phyloP scores from a whole-genome alignment of 2,329 filamentous ascomycete genomes.

The Monilinia aucupariae region DNA sequence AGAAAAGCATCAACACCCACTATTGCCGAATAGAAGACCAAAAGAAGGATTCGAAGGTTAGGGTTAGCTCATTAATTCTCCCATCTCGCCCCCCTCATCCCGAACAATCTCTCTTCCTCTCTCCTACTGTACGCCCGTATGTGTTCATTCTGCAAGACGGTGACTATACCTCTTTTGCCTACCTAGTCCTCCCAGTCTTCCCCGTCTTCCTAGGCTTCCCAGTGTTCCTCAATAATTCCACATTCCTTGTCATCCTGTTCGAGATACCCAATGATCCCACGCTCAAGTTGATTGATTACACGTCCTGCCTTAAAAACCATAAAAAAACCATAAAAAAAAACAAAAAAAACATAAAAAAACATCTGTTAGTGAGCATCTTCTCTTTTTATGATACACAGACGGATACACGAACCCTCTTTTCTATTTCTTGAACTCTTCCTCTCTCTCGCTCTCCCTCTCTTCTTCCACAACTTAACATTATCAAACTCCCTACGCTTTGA shows the following conservation, averaged over 20 bases:
- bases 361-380: not conserved
- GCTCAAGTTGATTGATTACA: not conserved
- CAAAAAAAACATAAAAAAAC: not conserved
- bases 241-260: conserved; percentile 4
- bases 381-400: not conserved
- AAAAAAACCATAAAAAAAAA: not conserved
- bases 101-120: not conserved
- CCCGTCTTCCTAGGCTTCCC: not conserved
- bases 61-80: not conserved
- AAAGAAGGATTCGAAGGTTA: conserved; percentile 13
- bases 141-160: not conserved
- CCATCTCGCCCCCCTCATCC: not conserved
- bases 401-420: not conserved
- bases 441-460: not conserved
- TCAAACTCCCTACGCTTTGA: conserved; percentile 4
- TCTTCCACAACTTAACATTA: not conserved
- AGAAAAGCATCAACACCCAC: conserved; percentile 9
- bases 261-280: not conserved
- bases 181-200: not conserved
- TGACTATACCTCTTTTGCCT: too few relatives aligned
- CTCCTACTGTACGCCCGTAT: too few relatives aligned
- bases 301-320: not conserved
- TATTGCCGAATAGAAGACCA: conserved; percentile 17
- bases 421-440: not conserved
- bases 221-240: not conserved